phyloP scores from a whole-genome alignment of 148 eudicot genomes.

The Beta vulgaris region DNA sequence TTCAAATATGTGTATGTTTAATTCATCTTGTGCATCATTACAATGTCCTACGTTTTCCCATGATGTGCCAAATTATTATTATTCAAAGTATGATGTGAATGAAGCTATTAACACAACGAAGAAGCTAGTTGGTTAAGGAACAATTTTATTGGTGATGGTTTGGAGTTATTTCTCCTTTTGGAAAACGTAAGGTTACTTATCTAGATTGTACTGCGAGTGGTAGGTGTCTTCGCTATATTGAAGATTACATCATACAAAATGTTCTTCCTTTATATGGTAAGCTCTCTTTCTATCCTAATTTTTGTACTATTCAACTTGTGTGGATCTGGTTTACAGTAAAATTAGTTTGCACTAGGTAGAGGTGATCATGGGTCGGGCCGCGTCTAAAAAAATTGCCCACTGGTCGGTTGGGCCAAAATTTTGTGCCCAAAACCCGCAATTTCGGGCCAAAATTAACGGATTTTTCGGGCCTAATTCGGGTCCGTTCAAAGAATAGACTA shows the following conservation, averaged over 20 bases:
- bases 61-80: neutral
- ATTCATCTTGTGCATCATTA: neutral
- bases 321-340: too few relatives aligned
- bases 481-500: too few relatives aligned
- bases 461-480: too few relatives aligned
- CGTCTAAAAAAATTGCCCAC: too few relatives aligned
- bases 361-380: too few relatives aligned
- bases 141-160: constrained; percentile 27
- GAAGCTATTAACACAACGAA: neutral
- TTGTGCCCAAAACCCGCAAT: too few relatives aligned
- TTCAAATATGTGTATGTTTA: constrained; percentile 5
- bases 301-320: too few relatives aligned
- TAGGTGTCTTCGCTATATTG: constrained; percentile 32
- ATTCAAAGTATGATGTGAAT: neutral
- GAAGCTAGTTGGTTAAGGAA: constrained; percentile 32
- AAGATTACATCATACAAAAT: constrained; percentile 32
- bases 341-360: too few relatives aligned
- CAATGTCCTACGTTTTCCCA: neutral
- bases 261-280: constrained; percentile 44
- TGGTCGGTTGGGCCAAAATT: too few relatives aligned
- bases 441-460: too few relatives aligned
- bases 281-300: neutral
- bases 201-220: constrained; percentile 39
- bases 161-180: constrained; percentile 37
- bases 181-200: constrained; percentile 34